Evolutionary conservation across 2,329 filamentous ascomycete species (phyloP), one percentile per base, ranked within the genome.

Genomic region (Ampelomyces quisqualis): DNA sequence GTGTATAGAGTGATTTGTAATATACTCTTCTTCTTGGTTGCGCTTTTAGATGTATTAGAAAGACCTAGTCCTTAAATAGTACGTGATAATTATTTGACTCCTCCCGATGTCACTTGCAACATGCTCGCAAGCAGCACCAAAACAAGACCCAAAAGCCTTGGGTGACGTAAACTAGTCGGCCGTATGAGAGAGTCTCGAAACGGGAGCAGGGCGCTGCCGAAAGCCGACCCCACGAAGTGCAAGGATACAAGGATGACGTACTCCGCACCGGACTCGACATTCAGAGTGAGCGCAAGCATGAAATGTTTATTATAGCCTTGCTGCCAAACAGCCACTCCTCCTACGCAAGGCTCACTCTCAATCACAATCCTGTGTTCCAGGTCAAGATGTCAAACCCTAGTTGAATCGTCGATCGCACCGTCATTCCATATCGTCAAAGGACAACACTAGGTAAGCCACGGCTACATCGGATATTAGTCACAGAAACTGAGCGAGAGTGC

Each of bases 351-450:
- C n/a, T n/a, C n/a, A n/a, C n/a, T n/a, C n/a, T n/a, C 17, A 22
- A 23, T 11, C 13, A 30, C 14, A 10, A 17, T 9, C 19, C 18
- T 7, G 13, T 10, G n/a, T 28, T 13, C 17, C 6, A 6, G 8
- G n/a, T 9, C 5, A 18, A 21, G 14, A 19, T 13, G 21, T 28
- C 35, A 33, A 7, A 23, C 27, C 29, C 11, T 13, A 26, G 13
- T 17, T 13, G 18, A 29, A 24, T 14, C 27, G 17, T 11, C 21
- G 33, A 34, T 39, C 30, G 19, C 30, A 21, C 11, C 26, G 47
- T 53, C 44, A 50, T 46, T 39, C 51, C 49, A 47, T 51, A 13
- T 43, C 45, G 49, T 53, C 49, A 51, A 38, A 35, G 24, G 33
- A 40, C 34, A 38, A 9, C 40, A 31, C 38, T 52, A 54, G 38